Percentiles rank a stretch among this genome's conserved stretches.
These are phyloP conservation scores for Alternaria solani DNA, from an alignment of 2,329 filamentous ascomycete species.

Conservation along the genomic window DNA sequence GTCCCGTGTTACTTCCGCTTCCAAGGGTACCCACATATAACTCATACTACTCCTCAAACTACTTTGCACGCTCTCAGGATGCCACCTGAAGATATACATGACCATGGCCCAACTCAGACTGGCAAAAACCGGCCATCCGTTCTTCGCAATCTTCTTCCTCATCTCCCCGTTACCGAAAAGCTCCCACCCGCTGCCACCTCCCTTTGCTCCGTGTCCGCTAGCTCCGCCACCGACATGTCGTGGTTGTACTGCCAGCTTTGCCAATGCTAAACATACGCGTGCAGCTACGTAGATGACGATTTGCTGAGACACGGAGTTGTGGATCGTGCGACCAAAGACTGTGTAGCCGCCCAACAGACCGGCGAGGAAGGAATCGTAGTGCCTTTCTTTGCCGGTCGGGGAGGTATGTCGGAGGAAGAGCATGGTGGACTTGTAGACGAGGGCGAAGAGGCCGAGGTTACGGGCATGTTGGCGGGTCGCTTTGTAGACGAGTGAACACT, in stretches of 20 bases:
- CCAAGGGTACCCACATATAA: constrained; percentile 77
- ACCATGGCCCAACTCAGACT: constrained; percentile 89
- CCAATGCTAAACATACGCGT: constrained; percentile 83
- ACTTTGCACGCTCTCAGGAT: constrained; percentile 89
- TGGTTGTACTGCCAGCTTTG: constrained; percentile 79
- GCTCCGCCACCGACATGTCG: constrained; percentile 48
- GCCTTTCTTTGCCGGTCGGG: constrained; percentile 65
- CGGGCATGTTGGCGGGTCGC: constrained; percentile 89
- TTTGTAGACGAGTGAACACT: constrained; percentile 77
- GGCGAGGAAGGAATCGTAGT: constrained; percentile 84
- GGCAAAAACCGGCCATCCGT: constrained; percentile 93
- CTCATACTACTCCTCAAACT: constrained; percentile 95
- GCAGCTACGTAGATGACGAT: constrained; percentile 99
- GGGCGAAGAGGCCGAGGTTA: constrained; percentile 90
- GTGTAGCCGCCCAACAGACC: constrained; percentile 90
- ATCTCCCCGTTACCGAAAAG: constrained; percentile 50
- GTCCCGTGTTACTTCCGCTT: neutral
- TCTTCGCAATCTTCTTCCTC: constrained; percentile 55
- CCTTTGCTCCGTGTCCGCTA: constrained; percentile 16
- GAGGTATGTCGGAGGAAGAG: constrained; percentile 71
- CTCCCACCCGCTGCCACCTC: constrained; percentile 51
- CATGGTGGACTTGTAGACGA: constrained; percentile 87
- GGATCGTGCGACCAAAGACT: constrained; percentile 83
- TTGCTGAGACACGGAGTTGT: constrained; percentile 88
- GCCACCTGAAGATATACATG: constrained; percentile 93